Conservation (phyloP, 106 monocot genomes). For the Iris macrosiphon region DNA sequence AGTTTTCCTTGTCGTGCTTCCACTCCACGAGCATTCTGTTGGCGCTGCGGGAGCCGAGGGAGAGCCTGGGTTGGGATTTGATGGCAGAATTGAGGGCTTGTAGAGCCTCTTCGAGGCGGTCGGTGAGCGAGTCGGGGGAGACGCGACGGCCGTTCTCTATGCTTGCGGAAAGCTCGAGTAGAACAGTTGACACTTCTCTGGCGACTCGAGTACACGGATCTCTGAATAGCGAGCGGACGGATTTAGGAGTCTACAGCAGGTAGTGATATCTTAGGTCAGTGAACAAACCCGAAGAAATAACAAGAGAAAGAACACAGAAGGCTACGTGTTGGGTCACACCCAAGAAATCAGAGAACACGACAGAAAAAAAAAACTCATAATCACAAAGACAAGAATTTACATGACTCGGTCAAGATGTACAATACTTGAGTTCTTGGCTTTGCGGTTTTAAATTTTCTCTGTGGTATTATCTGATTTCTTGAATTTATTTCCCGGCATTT, state of each 20-base stretch:
- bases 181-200: slow-evolving; percentile 52
- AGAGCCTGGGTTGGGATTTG: slow-evolving; percentile 68
- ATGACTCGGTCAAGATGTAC: no score
- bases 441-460: no score
- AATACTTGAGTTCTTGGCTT: no score
- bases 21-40: slow-evolving; percentile 2
- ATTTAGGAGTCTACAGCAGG: slow-evolving; percentile 27
- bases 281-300: no score
- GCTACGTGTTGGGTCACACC: no score
- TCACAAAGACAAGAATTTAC: no score
- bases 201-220: slow-evolving; percentile 58
- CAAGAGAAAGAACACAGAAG: no score
- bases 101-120: slow-evolving; percentile 16
- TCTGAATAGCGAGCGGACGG: slow-evolving; percentile 40
- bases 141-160: slow-evolving; percentile 40
- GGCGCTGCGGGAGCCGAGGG: slow-evolving; percentile 40
- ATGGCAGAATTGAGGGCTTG: slow-evolving; percentile 25
- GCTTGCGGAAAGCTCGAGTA: slow-evolving; percentile 46
- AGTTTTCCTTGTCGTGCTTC: slow-evolving; percentile 10
- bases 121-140: slow-evolving; percentile 12
- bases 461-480: no score
- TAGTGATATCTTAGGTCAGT: no score
- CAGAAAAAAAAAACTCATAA: no score
- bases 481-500: no score
- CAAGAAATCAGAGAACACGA: no score